Conservation (phyloP, 2,329 filamentous ascomycete genomes). For the Aspergillus viridinutans region DNA sequence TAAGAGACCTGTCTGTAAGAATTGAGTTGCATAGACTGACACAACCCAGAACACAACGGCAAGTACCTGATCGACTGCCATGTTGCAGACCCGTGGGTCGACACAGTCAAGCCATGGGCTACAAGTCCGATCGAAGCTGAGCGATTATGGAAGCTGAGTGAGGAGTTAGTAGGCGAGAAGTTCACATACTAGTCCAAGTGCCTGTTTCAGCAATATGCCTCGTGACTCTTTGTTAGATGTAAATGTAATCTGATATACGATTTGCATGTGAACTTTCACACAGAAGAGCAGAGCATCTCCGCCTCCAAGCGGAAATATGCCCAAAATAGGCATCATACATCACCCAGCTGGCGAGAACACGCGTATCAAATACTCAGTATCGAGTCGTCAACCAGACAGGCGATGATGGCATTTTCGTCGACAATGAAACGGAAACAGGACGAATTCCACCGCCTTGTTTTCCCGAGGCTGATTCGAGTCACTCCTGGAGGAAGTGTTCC, state of each 20-base stretch:
- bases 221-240: not conserved
- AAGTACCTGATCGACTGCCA: not conserved
- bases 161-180: not conserved
- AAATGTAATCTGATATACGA: not conserved
- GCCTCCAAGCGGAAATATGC: not conserved
- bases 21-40: no score
- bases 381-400: not conserved
- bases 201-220: not conserved
- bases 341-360: no score
- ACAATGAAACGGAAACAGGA: conserved; percentile 9
- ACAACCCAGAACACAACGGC: not conserved
- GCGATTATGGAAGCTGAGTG: not conserved
- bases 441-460: conserved; percentile 17
- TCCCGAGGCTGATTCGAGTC: conserved; percentile 23
- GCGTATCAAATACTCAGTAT: not conserved
- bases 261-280: not conserved
- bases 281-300: not conserved
- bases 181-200: not conserved
- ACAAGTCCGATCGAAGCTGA: not conserved
- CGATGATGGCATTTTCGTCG: not conserved
- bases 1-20: not conserved
- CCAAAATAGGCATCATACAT: not conserved
- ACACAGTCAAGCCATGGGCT: not conserved
- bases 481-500: not conserved
- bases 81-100: not conserved